These are phyloP conservation scores for Lasiosphaeriaceae sp. DNA, from an alignment of 495 filamentous ascomycete genomes.

Conservation along the genomic window DNA sequence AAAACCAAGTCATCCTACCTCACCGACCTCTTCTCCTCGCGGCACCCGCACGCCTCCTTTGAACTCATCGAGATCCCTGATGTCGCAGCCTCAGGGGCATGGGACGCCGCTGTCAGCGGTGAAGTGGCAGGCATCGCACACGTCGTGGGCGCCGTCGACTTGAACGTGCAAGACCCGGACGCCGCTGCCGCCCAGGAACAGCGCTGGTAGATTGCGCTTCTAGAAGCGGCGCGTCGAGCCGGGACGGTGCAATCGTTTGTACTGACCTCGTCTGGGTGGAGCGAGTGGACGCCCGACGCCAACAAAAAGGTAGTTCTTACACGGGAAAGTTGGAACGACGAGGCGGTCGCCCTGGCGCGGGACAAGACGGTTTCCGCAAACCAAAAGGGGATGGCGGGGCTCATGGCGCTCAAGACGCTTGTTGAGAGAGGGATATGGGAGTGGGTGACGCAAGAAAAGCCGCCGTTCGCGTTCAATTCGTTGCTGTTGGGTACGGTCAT, in stretches of 20 bases:
- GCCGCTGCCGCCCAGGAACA: constrained; percentile 21
- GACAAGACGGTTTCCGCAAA: constrained; percentile 6
- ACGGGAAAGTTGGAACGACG: constrained; percentile 27
- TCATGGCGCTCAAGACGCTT: constrained; percentile 35
- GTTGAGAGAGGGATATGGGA: constrained; percentile 34
- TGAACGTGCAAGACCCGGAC: constrained; percentile 21
- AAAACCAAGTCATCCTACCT: constrained; percentile 14
- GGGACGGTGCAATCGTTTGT: constrained; percentile 24
- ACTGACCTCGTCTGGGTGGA: constrained; percentile 31
- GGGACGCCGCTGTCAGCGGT: constrained; percentile 19
- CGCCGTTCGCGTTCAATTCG: constrained; percentile 28
- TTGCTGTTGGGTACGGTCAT: constrained; percentile 31
- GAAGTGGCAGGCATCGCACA: constrained; percentile 27
- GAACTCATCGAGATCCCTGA: constrained; percentile 25
- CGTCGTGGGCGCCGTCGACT: constrained; percentile 19
- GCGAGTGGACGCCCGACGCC: constrained; percentile 28
- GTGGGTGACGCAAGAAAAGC: constrained; percentile 30
- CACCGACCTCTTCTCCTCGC: constrained; percentile 14
- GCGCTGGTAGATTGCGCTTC: constrained; percentile 23
- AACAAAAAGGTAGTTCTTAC: constrained; percentile 18
- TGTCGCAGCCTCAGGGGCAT: constrained; percentile 11
- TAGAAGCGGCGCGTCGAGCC: constrained; percentile 22
- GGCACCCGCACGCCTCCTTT: constrained; percentile 17
- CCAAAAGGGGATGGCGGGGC: constrained; percentile 25
- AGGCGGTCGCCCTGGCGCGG: constrained; percentile 22